A percentile compares a stretch with the other conserved stretches of the same genome.
These are phyloP conservation scores for Solanum corneliomulleri DNA, from an alignment of 257 asterid genomes.

Conservation along the genomic window DNA sequence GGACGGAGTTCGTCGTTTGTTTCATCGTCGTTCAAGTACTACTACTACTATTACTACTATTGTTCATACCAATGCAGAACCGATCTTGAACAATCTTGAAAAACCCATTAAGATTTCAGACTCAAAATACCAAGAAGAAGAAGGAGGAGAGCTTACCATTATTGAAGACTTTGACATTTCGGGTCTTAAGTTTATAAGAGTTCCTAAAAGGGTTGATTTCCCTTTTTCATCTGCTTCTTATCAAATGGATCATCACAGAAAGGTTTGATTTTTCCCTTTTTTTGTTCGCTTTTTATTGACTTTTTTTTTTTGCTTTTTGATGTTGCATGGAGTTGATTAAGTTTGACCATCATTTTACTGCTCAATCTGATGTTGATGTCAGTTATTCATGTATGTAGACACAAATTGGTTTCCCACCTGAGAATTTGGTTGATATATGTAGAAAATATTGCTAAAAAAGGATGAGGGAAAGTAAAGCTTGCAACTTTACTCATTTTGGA, in stretches of 20 bases:
- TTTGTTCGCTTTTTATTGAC: neutral
- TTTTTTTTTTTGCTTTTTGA: neutral
- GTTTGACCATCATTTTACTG: neutral
- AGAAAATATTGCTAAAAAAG: neutral
- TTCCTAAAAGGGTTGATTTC: conserved; percentile 53
- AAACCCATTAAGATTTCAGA: neutral
- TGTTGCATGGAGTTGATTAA: neutral
- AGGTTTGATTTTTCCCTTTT: conserved; percentile 22
- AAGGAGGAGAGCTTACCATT: conserved; percentile 18
- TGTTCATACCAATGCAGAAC: conserved; percentile 13
- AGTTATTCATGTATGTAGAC: neutral
- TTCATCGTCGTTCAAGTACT: conserved; percentile 32
- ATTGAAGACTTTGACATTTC: conserved; percentile 56
- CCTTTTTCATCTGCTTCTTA: conserved; percentile 9
- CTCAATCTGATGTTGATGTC: neutral
- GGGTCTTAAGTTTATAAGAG: conserved; percentile 49
- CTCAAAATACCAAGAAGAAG: neutral
- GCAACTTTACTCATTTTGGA: neutral
- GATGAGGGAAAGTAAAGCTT: neutral
- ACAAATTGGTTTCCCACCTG: neutral
- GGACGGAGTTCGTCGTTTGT: conserved; percentile 85
- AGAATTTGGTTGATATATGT: neutral
- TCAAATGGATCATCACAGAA: conserved; percentile 70
- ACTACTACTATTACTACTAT: conserved; percentile 16
- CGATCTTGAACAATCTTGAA: conserved; percentile 6